Evolutionary conservation across 2,329 filamentous ascomycete species (phyloP).

Genomic region (Fusarium nematophilum): DNA sequence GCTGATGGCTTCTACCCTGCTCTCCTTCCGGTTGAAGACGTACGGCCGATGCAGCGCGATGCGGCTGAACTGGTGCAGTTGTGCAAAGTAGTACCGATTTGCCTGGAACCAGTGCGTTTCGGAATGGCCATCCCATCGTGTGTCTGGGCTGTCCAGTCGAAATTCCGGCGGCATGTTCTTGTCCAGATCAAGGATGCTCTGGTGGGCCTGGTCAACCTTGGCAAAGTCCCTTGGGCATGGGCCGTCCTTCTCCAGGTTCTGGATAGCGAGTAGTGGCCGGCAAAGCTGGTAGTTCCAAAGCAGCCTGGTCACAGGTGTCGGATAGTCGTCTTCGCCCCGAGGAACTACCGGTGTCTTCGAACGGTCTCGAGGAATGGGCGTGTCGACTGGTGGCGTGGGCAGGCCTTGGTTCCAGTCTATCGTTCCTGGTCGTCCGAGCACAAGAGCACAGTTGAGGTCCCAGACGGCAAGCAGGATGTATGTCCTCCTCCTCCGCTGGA

Average conservation of each 20-base stretch:
- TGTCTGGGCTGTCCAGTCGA: constrained; percentile 67
- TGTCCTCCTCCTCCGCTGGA: constrained; percentile 65
- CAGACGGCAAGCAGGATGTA: constrained; percentile 65
- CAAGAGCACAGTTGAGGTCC: constrained; percentile 65
- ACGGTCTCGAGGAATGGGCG: constrained; percentile 59
- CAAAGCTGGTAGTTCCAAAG: constrained; percentile 63
- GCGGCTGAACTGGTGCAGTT: constrained; percentile 63
- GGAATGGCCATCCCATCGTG: constrained; percentile 64
- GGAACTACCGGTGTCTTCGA: constrained; percentile 60
- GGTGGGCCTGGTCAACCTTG: constrained; percentile 66
- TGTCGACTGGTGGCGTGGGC: constrained; percentile 65
- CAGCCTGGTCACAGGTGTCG: constrained; percentile 65
- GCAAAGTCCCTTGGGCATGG: constrained; percentile 65
- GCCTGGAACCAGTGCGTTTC: constrained; percentile 64
- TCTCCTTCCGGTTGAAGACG: constrained; percentile 66
- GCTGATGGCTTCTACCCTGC: constrained; percentile 65
- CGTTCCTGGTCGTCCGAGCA: constrained; percentile 67
- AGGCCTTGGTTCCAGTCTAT: constrained; percentile 61
- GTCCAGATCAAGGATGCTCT: constrained; percentile 60
- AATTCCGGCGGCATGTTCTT: constrained; percentile 64
- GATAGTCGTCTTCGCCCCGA: constrained; percentile 62
- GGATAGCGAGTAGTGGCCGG: constrained; percentile 63
- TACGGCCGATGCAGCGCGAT: constrained; percentile 72
- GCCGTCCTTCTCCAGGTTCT: constrained; percentile 67
- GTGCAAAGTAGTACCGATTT: constrained; percentile 59